Conservation (phyloP, 106 monocot species). For the Dactylorhiza incarnata region DNA sequence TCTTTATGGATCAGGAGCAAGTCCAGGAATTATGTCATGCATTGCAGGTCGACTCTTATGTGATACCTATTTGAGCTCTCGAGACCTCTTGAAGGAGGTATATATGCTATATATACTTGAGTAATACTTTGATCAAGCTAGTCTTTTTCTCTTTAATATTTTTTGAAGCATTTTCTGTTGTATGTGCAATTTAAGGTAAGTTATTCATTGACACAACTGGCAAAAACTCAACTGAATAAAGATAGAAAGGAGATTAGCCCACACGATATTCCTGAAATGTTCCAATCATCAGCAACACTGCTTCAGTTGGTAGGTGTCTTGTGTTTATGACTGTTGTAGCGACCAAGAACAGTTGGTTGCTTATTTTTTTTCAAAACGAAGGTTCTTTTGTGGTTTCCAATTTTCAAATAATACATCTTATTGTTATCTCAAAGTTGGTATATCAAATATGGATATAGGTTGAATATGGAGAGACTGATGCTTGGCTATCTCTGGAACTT, state of each 20-base stretch:
- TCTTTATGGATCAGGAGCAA: conserved; percentile 89
- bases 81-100: conserved; percentile 90
- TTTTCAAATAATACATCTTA: not conserved
- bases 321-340: not conserved
- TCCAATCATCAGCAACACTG: conserved; percentile 52
- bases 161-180: not conserved
- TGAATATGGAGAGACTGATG: conserved; percentile 86
- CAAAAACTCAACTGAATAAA: conserved; percentile 86
- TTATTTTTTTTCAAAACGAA: not conserved
- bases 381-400: not conserved
- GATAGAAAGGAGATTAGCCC: conserved; percentile 73
- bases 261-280: conserved; percentile 81
- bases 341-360: not conserved
- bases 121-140: not conserved
- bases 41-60: conserved; percentile 90
- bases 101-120: not conserved
- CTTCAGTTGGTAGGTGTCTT: conserved; percentile 66
- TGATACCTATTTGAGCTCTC: conserved; percentile 88
- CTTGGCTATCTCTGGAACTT: conserved; percentile 82
- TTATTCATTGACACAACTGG: conserved; percentile 95
- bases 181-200: conserved; percentile 53
- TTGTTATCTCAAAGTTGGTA: not conserved
- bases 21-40: conserved; percentile 85
- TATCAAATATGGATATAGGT: conserved; percentile 35
- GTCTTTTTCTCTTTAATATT: not conserved